Percentiles rank a stretch among this genome's conserved stretches.
phyloP scores from a whole-genome alignment of 169 alveolate genomes.

The Babesia divergens region DNA sequence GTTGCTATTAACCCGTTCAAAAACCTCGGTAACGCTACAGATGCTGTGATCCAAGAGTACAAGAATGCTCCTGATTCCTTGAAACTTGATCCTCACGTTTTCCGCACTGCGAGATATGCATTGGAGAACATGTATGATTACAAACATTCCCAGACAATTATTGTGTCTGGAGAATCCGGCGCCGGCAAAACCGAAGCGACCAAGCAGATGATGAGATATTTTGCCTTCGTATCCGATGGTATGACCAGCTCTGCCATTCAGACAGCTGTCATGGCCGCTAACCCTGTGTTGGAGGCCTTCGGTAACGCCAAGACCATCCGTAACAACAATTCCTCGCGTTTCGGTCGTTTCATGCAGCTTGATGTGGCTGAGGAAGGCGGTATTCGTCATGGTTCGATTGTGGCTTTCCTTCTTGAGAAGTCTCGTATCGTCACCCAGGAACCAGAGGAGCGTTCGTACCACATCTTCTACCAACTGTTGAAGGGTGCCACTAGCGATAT shows the following conservation, averaged over 20 bases:
- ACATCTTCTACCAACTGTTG: slow-evolving; percentile 93
- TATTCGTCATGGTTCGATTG: slow-evolving; percentile 87
- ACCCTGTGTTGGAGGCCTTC: slow-evolving; percentile 97
- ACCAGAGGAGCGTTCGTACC: slow-evolving; percentile 92
- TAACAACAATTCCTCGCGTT: slow-evolving; percentile 95
- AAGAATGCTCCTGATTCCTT: slow-evolving; percentile 76
- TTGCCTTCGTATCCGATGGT: slow-evolving; percentile 76
- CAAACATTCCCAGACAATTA: slow-evolving; percentile 88
- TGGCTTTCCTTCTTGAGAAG: slow-evolving; percentile 93
- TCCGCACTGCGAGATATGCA: slow-evolving; percentile 85
- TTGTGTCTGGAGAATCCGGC: slow-evolving; percentile 97
- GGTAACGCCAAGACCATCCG: slow-evolving; percentile 98
- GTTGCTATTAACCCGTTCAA: slow-evolving; percentile 89
- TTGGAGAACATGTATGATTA: slow-evolving; percentile 83
- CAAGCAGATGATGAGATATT: slow-evolving; percentile 88
- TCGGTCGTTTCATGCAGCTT: slow-evolving; percentile 95
- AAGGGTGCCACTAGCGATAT: slow-evolving; percentile 85
- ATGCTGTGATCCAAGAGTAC: slow-evolving; percentile 77
- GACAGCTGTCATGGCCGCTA: slow-evolving; percentile 90
- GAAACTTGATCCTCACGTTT: slow-evolving; percentile 85
- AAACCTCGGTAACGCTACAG: slow-evolving; percentile 85
- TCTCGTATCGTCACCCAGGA: slow-evolving; percentile 93
- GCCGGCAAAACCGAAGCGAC: slow-evolving; percentile 99
- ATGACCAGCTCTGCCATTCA: slow-evolving; percentile 66
- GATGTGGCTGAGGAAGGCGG: slow-evolving; percentile 86